These are phyloP conservation scores for Diplotaxis tenuifolia DNA, from an alignment of 345 rosid species.

Conservation along the genomic window DNA sequence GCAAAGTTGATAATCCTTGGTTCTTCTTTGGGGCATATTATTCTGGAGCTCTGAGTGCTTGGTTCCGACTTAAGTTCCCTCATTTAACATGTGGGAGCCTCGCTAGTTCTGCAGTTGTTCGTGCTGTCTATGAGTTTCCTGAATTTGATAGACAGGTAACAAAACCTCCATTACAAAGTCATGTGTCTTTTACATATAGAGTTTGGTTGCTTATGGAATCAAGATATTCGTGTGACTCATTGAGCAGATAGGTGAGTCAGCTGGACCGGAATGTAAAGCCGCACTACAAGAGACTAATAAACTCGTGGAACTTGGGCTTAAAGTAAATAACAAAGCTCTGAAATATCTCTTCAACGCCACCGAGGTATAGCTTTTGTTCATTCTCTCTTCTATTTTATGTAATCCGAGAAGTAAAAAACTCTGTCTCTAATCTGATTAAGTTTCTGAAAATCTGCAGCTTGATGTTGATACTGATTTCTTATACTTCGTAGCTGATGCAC, in stretches of 20 bases:
- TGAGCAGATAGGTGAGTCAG: conserved; percentile 77
- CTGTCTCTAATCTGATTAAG: not conserved
- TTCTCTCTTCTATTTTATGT: not conserved
- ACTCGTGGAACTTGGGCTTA: conserved; percentile 64
- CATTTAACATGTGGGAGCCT: conserved; percentile 96
- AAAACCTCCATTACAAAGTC: not conserved
- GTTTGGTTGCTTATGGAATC: not conserved
- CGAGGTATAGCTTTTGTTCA: conserved; percentile 55
- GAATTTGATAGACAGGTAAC: conserved; percentile 65
- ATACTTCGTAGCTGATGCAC: conserved; percentile 87
- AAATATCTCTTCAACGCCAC: conserved; percentile 66
- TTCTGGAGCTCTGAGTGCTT: conserved; percentile 94
- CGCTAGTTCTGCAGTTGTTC: conserved; percentile 97
- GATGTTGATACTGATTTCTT: conserved; percentile 83
- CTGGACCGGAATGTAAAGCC: conserved; percentile 89
- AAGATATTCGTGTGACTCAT: not conserved
- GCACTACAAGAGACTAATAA: conserved; percentile 66
- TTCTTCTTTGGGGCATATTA: conserved; percentile 83
- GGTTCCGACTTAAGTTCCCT: conserved; percentile 95
- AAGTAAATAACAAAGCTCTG: conserved; percentile 55
- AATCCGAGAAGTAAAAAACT: not conserved
- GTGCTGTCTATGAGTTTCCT: conserved; percentile 69
- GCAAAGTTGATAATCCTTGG: conserved; percentile 69
- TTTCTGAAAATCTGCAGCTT: conserved; percentile 55
- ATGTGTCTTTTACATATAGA: not conserved